Evolutionary conservation across 2,329 filamentous ascomycete species (phyloP).

Genomic region (Basipetospora sp.): DNA sequence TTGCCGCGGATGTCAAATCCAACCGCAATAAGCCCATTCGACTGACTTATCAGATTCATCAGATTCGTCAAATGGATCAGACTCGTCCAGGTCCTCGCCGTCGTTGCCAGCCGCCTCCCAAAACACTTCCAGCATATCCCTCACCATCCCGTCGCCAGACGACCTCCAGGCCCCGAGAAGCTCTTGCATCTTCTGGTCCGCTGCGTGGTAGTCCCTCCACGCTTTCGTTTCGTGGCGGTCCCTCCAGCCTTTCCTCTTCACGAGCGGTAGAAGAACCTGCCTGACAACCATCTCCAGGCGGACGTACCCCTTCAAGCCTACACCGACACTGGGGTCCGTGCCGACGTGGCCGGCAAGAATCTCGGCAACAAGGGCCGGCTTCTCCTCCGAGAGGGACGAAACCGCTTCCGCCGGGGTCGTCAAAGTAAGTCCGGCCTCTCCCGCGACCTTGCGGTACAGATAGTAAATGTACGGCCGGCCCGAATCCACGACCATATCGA

Average conservation of each 20-base stretch:
- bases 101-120: too few species aligned
- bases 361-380: neutral
- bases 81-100: too few species aligned
- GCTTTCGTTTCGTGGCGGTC: neutral
- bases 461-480: neutral
- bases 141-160: neutral
- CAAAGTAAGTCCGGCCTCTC: neutral
- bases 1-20: too few species aligned
- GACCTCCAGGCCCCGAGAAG: neutral
- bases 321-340: neutral
- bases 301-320: neutral
- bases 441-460: neutral
- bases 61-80: too few species aligned
- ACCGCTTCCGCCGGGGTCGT: neutral
- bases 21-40: too few species aligned
- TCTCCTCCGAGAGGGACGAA: too few species aligned
- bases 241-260: neutral
- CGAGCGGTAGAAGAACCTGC: neutral
- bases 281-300: neutral
- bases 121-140: neutral
- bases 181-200: neutral
- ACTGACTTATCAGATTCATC: too few species aligned
- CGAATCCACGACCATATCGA: neutral
- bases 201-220: neutral
- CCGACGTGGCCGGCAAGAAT: neutral